These are phyloP conservation scores for Aspergillus kassunensis DNA, from an alignment of 495 filamentous ascomycete species.

Conservation along the genomic window DNA sequence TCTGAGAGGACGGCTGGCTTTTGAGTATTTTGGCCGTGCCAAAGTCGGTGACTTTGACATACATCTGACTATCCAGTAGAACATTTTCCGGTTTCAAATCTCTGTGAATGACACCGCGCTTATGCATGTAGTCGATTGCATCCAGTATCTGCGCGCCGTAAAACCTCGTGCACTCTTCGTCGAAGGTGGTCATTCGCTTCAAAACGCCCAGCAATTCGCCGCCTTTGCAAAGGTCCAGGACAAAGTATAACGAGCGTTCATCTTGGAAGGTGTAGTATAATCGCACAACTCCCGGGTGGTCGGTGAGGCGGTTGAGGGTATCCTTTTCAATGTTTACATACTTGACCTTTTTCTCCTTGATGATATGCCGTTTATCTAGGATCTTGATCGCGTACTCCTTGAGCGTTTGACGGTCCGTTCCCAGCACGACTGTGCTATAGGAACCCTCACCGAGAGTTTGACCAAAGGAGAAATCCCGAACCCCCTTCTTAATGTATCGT, in stretches of 20 bases:
- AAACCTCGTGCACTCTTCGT: slow-evolving; percentile 91
- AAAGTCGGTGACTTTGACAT: slow-evolving; percentile 99
- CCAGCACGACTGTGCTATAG: slow-evolving; percentile 93
- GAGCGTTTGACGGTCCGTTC: slow-evolving; percentile 89
- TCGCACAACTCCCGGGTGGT: slow-evolving; percentile 94
- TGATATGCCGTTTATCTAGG: slow-evolving; percentile 97
- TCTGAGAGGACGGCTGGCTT: slow-evolving; percentile 50
- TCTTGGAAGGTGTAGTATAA: slow-evolving; percentile 99
- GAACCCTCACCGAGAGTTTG: slow-evolving; percentile 92
- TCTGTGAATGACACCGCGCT: slow-evolving; percentile 89
- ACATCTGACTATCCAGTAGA: slow-evolving; percentile 89
- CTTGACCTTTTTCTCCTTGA: slow-evolving; percentile 99
- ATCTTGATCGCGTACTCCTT: slow-evolving; percentile 99
- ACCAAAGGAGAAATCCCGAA: slow-evolving; percentile 94
- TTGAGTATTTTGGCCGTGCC: slow-evolving; percentile 93
- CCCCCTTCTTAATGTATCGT: slow-evolving; percentile 89
- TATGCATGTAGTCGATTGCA: slow-evolving; percentile 97
- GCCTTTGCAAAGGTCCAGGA: slow-evolving; percentile 87
- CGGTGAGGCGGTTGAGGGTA: slow-evolving; percentile 90
- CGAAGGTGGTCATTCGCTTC: slow-evolving; percentile 91
- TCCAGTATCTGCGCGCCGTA: slow-evolving; percentile 97
- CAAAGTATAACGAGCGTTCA: slow-evolving; percentile 92
- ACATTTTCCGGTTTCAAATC: slow-evolving; percentile 98
- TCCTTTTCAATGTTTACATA: slow-evolving; percentile 99
- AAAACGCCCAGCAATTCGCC: slow-evolving; percentile 90